phyloP scores from a whole-genome alignment of 2,329 filamentous ascomycete species.

The Colletotrichum sp. region DNA sequence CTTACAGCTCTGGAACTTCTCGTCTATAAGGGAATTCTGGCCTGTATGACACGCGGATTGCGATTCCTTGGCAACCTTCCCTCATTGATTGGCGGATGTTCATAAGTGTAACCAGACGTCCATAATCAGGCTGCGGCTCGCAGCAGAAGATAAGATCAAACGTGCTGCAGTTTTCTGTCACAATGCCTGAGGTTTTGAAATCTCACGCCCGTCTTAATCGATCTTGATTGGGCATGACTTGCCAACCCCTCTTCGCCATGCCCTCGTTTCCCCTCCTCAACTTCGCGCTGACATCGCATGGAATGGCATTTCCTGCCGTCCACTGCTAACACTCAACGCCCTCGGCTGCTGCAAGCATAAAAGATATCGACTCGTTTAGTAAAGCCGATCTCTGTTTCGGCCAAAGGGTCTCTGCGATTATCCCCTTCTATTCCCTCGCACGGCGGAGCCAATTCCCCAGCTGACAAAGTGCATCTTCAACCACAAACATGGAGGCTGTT shows the following conservation, averaged over 20 bases:
- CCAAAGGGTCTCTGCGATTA: fast-evolving
- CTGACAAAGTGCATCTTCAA: neutral
- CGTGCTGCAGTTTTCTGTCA: neutral
- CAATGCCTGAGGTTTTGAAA: neutral
- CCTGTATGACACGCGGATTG: fast-evolving
- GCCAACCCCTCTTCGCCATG: neutral
- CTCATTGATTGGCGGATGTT: neutral
- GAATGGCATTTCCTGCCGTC: fast-evolving
- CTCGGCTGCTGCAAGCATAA: fast-evolving
- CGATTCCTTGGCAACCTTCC: neutral
- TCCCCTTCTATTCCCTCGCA: no score
- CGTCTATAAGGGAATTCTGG: neutral
- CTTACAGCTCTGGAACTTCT: fast-evolving
- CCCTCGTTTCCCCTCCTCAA: neutral
- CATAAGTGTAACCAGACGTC: neutral
- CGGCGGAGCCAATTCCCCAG: no score
- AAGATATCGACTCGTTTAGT: fast-evolving
- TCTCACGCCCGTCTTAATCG: neutral
- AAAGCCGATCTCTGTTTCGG: fast-evolving
- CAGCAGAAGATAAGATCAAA: neutral
- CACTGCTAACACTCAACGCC: fast-evolving
- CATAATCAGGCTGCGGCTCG: neutral
- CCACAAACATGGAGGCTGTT: neutral
- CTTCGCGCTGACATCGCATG: fast-evolving
- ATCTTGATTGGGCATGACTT: neutral